Base-by-base conservation (phyloP, 805 yeast species). In the Starmerella stigmatis region DNA sequence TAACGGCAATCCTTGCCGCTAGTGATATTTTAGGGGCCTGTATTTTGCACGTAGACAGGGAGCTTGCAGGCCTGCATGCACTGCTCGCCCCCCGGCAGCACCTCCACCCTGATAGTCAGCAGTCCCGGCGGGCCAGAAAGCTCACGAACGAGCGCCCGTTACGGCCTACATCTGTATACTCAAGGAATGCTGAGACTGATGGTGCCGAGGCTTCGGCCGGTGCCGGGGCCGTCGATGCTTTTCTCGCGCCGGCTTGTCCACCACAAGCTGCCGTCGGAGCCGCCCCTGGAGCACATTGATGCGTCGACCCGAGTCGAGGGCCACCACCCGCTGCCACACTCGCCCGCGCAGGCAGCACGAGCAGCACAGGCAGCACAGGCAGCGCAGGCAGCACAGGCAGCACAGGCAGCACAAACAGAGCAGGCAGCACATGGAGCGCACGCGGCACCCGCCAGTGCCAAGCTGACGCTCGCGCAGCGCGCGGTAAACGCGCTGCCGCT, bases 401-500 rank as follows among this genome's bases (percentile, higher is more conserved):
- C 33, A 7, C 20, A 19, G 4, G 21, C 19, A 30, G n/a, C n/a
- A n/a, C n/a, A n/a, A n/a, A n/a, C n/a, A n/a, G n/a, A n/a, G n/a
- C n/a, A n/a, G n/a, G n/a, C 27, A 25, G 27, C 11, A 25, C 11
- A 25, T 8, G 27, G 27, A 8, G 11, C 8, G 27, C 27, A 8
- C 27, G 27, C 27, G 27, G 27, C 27, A 25, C 27, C 27, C 27
- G 27, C 27, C 27, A 25, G 27, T 11, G 11, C 27, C 11, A 34
- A 2, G 25, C 53, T 42, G 15, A 60, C 67, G 5, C 32, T 61
- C 8, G 63, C 68, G 5, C 56, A 56, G 50, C 46, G 52, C 33
- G 46, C 60, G 16, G 68, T 63, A 25, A 35, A 45, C 29, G 31
- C 57, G 27, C 69, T 92, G 20, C 97, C 98, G 0, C 70, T 67